Conservation (phyloP, 2,329 filamentous ascomycete genomes). For the Bipolaris gigantea region DNA sequence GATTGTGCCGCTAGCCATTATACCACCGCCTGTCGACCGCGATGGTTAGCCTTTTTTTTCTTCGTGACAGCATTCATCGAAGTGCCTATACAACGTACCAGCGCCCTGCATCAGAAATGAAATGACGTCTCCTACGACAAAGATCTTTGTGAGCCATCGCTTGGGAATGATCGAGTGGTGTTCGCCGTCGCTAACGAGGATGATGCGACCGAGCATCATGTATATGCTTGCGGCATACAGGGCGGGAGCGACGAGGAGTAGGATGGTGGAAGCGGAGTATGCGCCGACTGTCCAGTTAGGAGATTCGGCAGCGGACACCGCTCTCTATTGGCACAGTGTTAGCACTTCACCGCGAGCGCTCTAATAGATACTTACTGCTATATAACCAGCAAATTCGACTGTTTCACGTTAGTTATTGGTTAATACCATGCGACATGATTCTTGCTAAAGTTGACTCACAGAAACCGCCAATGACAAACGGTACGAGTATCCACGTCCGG, state of each 20-base stretch:
- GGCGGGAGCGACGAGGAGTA: constrained; percentile 45
- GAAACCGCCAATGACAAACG: constrained; percentile 51
- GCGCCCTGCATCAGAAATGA: background rate
- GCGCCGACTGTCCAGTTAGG: too few relatives aligned
- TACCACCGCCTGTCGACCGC: constrained; percentile 13
- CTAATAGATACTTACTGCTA: background rate
- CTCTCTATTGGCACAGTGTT: too few relatives aligned
- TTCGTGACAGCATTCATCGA: too few relatives aligned
- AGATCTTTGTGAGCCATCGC: constrained; percentile 56
- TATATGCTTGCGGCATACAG: constrained; percentile 54
- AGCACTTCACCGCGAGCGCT: too few relatives aligned
- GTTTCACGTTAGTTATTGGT: constrained; percentile 15
- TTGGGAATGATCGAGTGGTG: constrained; percentile 48
- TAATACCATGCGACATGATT: too few relatives aligned
- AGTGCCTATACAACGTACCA: too few relatives aligned
- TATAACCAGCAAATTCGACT: too few relatives aligned
- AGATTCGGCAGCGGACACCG: too few relatives aligned
- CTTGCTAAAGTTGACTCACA: too few relatives aligned
- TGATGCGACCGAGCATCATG: constrained; percentile 51
- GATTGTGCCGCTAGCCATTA: constrained; percentile 14
- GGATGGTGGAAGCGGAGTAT: constrained; percentile 47
- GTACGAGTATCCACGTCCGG: constrained; percentile 56
- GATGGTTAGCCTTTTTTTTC: background rate
- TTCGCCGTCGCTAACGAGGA: constrained; percentile 48
- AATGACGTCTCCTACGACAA: constrained; percentile 58